A percentile compares a stretch with the other conserved stretches of the same genome.
phyloP scores from a whole-genome alignment of 2,329 filamentous ascomycete genomes.

The Myriosclerotinia duriaeana region DNA sequence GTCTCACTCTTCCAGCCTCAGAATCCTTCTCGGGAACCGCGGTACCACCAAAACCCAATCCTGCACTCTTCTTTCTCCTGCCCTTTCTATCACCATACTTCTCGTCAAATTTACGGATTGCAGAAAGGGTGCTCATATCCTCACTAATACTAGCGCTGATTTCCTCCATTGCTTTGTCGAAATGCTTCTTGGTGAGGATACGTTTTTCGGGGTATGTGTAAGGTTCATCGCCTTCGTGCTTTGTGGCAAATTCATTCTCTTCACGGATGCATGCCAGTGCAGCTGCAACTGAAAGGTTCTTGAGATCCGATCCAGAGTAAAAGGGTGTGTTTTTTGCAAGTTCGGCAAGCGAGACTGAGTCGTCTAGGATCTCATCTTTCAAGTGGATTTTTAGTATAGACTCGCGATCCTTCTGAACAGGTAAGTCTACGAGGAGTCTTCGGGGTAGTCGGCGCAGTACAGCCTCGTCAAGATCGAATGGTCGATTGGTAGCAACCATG shows the following conservation, averaged over 20 bases:
- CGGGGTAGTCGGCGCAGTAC: constrained; percentile 75
- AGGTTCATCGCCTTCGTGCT: constrained; percentile 45
- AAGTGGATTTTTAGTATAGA: constrained; percentile 72
- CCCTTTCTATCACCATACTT: constrained; percentile 82
- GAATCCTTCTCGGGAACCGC: constrained; percentile 37
- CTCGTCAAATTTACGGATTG: constrained; percentile 93
- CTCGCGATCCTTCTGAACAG: constrained; percentile 62
- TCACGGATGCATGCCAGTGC: constrained; percentile 78
- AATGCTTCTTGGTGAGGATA: constrained; percentile 67
- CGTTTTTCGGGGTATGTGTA: constrained; percentile 65
- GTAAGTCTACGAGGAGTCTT: constrained; percentile 71
- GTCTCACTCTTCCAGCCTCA: constrained; percentile 39
- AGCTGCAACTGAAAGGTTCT: constrained; percentile 77
- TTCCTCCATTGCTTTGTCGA: constrained; percentile 80
- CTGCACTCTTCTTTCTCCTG: constrained; percentile 56
- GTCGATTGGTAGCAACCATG: constrained; percentile 96
- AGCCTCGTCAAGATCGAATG: constrained; percentile 90
- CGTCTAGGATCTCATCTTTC: constrained; percentile 62
- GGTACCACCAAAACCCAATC: constrained; percentile 57
- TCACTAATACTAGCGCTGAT: constrained; percentile 91
- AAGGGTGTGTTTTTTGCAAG: constrained; percentile 68
- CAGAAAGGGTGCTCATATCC: constrained; percentile 82
- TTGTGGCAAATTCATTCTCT: constrained; percentile 53
- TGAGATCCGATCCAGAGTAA: constrained; percentile 81
- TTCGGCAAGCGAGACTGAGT: constrained; percentile 58